Evolutionary conservation across 2,329 filamentous ascomycete species (phyloP).

Genomic region (Cytospora paraplurivora): DNA sequence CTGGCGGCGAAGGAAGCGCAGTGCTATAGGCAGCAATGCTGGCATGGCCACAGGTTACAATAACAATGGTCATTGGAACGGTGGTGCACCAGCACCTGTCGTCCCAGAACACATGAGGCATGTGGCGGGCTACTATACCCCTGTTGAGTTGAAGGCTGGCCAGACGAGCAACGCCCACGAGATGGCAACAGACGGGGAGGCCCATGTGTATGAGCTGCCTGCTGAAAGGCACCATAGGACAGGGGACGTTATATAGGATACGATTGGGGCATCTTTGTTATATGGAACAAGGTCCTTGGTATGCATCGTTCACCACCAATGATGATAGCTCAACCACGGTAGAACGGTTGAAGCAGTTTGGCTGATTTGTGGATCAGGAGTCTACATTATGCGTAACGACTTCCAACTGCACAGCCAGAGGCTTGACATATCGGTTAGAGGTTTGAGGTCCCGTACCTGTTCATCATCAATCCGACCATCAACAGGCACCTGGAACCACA

Average conservation of each 20-base stretch:
- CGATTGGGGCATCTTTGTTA: too few relatives aligned
- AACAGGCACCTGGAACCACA: too few relatives aligned
- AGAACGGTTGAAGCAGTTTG: too few relatives aligned
- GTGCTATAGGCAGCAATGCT: neutral
- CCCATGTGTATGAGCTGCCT: neutral
- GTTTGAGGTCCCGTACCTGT: too few relatives aligned
- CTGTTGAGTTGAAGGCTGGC: neutral
- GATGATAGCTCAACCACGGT: neutral
- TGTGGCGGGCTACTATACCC: neutral
- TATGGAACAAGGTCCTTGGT: too few relatives aligned
- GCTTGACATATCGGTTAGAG: too few relatives aligned
- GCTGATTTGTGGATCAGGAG: too few relatives aligned
- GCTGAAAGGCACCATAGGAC: neutral
- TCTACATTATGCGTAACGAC: too few relatives aligned
- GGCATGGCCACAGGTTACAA: neutral
- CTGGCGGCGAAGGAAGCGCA: conserved; percentile 8
- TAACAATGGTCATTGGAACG: neutral
- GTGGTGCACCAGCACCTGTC: neutral
- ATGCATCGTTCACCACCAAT: neutral
- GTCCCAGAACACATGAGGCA: neutral
- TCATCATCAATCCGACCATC: too few relatives aligned
- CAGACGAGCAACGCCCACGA: neutral
- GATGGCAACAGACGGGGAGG: neutral
- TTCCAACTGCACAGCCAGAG: too few relatives aligned
- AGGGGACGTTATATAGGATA: too few relatives aligned